Evolutionary conservation across 192 early-diverging fungal species (phyloP).

Genomic region (Dissophora globulifera): DNA sequence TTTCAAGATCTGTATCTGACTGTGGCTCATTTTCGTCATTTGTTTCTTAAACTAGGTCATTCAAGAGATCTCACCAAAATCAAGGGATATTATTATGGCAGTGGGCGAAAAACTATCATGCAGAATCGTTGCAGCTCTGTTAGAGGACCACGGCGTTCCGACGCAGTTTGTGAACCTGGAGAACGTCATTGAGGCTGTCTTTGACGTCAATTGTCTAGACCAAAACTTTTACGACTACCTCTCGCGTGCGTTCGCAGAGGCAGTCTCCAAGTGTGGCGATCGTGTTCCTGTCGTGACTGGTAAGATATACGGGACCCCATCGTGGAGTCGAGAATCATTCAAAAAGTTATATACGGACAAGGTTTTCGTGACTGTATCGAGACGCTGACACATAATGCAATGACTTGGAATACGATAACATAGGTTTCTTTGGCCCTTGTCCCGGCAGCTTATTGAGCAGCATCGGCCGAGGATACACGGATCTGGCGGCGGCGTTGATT

Average conservation of each 20-base stretch:
- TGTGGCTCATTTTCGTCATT: background rate
- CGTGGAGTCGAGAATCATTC: slow-evolving; percentile 1
- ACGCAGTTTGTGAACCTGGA: slow-evolving; percentile 90
- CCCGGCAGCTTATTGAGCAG: slow-evolving; percentile 91
- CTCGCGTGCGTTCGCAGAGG: slow-evolving; percentile 69
- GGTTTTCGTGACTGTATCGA: background rate
- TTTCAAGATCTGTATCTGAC: background rate
- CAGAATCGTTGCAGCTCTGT: slow-evolving; percentile 84
- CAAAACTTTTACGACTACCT: slow-evolving; percentile 98
- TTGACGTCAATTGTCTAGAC: slow-evolving; percentile 82
- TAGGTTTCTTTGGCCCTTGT: slow-evolving; percentile 96
- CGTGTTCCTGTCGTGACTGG: slow-evolving; percentile 92
- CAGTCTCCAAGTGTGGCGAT: slow-evolving; percentile 67
- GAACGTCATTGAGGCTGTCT: slow-evolving; percentile 83
- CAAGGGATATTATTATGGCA: slow-evolving; percentile 93
- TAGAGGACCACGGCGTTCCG: slow-evolving; percentile 84
- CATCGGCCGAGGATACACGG: slow-evolving; percentile 98
- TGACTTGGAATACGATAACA: too few species aligned
- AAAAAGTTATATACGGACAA: background rate
- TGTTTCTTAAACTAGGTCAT: slow-evolving; percentile 66
- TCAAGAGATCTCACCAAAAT: slow-evolving; percentile 96
- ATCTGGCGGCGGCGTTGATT: slow-evolving; percentile 94
- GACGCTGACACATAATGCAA: too few species aligned
- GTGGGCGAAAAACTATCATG: slow-evolving; percentile 96
- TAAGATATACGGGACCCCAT: slow-evolving; percentile 14